Evolutionary conservation across 2,329 filamentous ascomycete genomes (phyloP).

Genomic region (Calonectria ilicicola): DNA sequence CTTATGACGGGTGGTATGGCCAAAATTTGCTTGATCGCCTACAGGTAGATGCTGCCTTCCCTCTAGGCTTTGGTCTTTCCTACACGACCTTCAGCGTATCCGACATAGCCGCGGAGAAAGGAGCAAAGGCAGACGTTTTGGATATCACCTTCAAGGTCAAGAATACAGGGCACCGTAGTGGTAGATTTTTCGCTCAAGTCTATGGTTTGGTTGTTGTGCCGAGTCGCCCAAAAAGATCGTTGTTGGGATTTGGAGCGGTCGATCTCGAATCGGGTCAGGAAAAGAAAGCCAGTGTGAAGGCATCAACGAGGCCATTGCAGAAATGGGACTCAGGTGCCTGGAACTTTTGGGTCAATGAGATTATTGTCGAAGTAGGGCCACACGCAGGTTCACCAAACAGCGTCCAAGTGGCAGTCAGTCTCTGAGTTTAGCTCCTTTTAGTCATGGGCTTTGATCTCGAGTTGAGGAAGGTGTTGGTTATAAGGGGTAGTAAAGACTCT

Average conservation of each 20-base stretch:
- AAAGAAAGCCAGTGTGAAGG: background rate
- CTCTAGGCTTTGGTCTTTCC: slow-evolving; percentile 36
- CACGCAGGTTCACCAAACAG: background rate
- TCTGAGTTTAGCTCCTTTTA: background rate
- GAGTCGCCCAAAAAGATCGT: background rate
- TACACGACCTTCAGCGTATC: slow-evolving; percentile 28
- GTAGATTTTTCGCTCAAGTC: slow-evolving; percentile 32
- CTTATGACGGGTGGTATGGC: slow-evolving; percentile 33
- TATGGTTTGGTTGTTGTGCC: slow-evolving; percentile 20
- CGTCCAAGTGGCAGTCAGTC: background rate
- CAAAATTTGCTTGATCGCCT: slow-evolving; percentile 32
- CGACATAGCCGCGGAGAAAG: background rate
- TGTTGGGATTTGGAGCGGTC: background rate
- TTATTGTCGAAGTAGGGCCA: background rate
- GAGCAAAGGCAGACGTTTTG: background rate
- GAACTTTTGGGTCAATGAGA: background rate
- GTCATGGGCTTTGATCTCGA: no score
- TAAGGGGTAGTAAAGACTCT: no score
- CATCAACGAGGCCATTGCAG: background rate
- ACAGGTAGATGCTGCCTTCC: slow-evolving; percentile 26
- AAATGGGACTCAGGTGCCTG: background rate
- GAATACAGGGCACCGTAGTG: slow-evolving; percentile 21
- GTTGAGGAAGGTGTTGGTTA: no score
- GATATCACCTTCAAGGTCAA: background rate
- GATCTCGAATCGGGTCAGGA: background rate